phyloP scores from a whole-genome alignment of 164 flowering plant species.

The Dillenia suffruticosa region DNA sequence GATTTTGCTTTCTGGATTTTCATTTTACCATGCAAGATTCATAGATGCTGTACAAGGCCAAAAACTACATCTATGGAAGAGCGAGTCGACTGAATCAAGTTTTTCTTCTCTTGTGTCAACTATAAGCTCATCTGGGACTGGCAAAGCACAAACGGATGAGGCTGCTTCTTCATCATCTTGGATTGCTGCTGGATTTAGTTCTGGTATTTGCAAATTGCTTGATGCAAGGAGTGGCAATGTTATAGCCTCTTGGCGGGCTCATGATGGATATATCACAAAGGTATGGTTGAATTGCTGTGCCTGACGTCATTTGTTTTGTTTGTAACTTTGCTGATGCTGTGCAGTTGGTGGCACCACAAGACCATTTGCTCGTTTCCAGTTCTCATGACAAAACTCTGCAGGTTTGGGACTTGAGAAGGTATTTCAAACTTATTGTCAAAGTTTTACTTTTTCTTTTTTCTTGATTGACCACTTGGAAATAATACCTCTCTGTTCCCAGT shows the following conservation, averaged over 20 bases:
- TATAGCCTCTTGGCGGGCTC: conserved; percentile 85
- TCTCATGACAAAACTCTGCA: conserved; percentile 83
- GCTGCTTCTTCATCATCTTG: conserved; percentile 50
- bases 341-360: conserved; percentile 89
- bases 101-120: conserved; percentile 87
- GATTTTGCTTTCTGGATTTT: conserved; percentile 4
- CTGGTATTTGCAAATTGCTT: conserved; percentile 76
- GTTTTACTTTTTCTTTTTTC: no score
- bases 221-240: conserved; percentile 81
- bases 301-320: no score
- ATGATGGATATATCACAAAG: conserved; percentile 92
- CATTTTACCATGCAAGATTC: conserved; percentile 42
- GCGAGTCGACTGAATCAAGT: conserved; percentile 51
- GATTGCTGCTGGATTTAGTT: conserved; percentile 84
- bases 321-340: conserved; percentile 4
- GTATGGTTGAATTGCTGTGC: conserved; percentile 26
- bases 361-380: conserved; percentile 87
- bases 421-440: background rate
- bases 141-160: conserved; percentile 35
- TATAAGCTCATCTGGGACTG: conserved; percentile 74
- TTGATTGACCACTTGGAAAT: no score
- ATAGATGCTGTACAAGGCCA: conserved; percentile 70
- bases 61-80: conserved; percentile 91
- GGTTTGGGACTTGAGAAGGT: conserved; percentile 97
- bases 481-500: no score